These are phyloP conservation scores for Penicillium silybi DNA, from an alignment of 495 filamentous ascomycete genomes.

Conservation along the genomic window DNA sequence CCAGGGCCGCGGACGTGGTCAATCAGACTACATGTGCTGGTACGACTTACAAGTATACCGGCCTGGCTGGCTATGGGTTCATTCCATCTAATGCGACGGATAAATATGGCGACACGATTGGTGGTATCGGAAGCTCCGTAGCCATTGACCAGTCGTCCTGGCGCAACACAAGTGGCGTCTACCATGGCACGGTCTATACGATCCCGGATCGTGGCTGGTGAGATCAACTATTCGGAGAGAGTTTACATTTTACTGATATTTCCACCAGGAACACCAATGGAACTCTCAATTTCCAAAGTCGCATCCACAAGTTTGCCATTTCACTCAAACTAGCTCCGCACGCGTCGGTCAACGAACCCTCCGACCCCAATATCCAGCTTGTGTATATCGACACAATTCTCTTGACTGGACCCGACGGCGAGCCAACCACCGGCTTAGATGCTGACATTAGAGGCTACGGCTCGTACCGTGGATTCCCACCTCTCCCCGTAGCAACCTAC, in stretches of 20 bases:
- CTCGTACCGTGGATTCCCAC: conserved; percentile 56
- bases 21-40: conserved; percentile 61
- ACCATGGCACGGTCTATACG: conserved; percentile 60
- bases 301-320: conserved; percentile 69
- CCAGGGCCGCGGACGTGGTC: conserved; percentile 27
- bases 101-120: conserved; percentile 71
- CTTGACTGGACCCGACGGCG: conserved; percentile 62
- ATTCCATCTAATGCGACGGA: conserved; percentile 58
- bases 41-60: conserved; percentile 60
- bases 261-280: conserved; percentile 61
- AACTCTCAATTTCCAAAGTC: conserved; percentile 67
- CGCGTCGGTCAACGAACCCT: conserved; percentile 54
- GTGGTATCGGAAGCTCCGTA: conserved; percentile 64
- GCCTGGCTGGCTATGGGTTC: conserved; percentile 68
- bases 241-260: conserved; percentile 17
- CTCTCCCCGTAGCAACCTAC: conserved; percentile 63
- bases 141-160: conserved; percentile 60
- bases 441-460: conserved; percentile 53
- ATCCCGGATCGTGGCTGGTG: conserved; percentile 74
- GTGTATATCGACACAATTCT: conserved; percentile 65
- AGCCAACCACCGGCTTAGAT: conserved; percentile 69
- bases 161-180: conserved; percentile 53
- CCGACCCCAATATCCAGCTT: conserved; percentile 60
- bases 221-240: neutral
- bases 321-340: conserved; percentile 50